These are phyloP conservation scores for Hymenoscyphus albidus DNA, from an alignment of 2,329 filamentous ascomycete genomes.

Conservation along the genomic window DNA sequence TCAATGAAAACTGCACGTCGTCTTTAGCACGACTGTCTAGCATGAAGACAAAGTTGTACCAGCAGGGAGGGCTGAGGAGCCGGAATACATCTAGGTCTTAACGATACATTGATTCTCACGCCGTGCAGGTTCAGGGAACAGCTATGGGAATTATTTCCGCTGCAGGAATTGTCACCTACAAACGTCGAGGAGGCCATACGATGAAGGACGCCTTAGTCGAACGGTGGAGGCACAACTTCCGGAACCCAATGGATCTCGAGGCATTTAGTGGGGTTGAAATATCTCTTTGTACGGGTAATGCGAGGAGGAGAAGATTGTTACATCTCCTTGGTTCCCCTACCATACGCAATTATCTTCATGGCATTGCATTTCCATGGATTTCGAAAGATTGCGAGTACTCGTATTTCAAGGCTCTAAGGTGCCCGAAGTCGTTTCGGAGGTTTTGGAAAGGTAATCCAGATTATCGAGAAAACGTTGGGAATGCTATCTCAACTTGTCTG, in stretches of 20 bases:
- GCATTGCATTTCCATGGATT: conserved; percentile 10
- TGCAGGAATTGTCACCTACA: conserved; percentile 15
- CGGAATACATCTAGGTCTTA: conserved; percentile 13
- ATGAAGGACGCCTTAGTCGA: conserved; percentile 20
- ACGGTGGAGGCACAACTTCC: conserved; percentile 14
- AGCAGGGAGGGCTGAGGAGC: conserved; percentile 8
- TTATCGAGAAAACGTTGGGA: conserved; percentile 12
- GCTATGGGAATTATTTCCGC: conserved; percentile 15
- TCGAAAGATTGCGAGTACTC: conserved; percentile 6
- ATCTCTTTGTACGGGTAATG: conserved; percentile 20
- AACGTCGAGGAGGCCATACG: conserved; percentile 14
- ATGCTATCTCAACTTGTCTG: conserved; percentile 17
- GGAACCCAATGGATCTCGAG: conserved; percentile 18
- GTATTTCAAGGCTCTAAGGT: conserved; percentile 11
- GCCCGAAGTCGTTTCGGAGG: conserved; percentile 10
- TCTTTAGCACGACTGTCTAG: not conserved
- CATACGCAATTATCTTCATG: conserved; percentile 18
- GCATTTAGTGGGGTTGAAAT: conserved; percentile 16
- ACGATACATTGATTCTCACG: conserved; percentile 12
- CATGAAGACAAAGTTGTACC: not conserved
- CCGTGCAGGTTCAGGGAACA: conserved; percentile 15
- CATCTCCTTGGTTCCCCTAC: conserved; percentile 15
- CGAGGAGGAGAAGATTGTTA: conserved; percentile 11
- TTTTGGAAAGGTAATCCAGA: conserved; percentile 13
- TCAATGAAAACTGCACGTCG: not conserved